Evolutionary conservation across 371 early-diverging fungal species (phyloP).

Genomic region (Mortierella sp.): DNA sequence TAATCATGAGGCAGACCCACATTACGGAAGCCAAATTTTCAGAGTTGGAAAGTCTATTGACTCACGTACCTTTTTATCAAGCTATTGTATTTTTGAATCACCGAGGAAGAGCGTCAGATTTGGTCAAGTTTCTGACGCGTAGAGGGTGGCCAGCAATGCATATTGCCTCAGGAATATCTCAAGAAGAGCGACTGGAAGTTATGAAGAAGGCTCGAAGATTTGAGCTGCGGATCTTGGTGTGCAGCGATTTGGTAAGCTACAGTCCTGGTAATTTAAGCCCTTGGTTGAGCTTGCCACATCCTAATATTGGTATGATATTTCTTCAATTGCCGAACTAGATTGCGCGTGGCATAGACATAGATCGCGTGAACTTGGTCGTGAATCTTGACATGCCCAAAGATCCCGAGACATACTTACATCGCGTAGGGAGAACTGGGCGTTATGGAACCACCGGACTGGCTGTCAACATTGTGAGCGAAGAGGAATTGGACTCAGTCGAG

Average conservation of each 20-base stretch:
- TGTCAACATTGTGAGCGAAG: slow-evolving; percentile 56
- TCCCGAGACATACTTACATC: slow-evolving; percentile 73
- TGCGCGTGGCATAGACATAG: slow-evolving; percentile 75
- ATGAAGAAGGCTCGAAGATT: slow-evolving; percentile 78
- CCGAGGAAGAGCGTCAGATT: slow-evolving; percentile 64
- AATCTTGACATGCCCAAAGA: slow-evolving; percentile 73
- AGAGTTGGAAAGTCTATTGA: slow-evolving; percentile 61
- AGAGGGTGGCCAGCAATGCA: slow-evolving; percentile 71
- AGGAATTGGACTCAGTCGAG: slow-evolving; percentile 53
- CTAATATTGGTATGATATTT: not conserved
- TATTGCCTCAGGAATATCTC: slow-evolving; percentile 66
- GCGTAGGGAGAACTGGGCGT: slow-evolving; percentile 81
- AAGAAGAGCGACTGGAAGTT: slow-evolving; percentile 70
- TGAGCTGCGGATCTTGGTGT: slow-evolving; percentile 77
- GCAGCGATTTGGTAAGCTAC: slow-evolving; percentile 77
- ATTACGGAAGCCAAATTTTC: slow-evolving; percentile 68
- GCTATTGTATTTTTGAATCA: slow-evolving; percentile 76
- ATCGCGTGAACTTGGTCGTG: slow-evolving; percentile 74
- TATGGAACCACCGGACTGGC: slow-evolving; percentile 66
- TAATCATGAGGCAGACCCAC: slow-evolving; percentile 35
- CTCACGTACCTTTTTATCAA: slow-evolving; percentile 72
- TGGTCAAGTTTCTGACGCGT: slow-evolving; percentile 66
- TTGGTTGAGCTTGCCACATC: not conserved
- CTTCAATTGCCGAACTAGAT: slow-evolving; percentile 35
- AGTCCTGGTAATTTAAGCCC: not conserved